Percentiles rank a stretch among this genome's conserved stretches.
These are phyloP conservation scores for Kurtzmaniella quercitrusa DNA, from an alignment of 1,139 yeast genomes.

Conservation along the genomic window DNA sequence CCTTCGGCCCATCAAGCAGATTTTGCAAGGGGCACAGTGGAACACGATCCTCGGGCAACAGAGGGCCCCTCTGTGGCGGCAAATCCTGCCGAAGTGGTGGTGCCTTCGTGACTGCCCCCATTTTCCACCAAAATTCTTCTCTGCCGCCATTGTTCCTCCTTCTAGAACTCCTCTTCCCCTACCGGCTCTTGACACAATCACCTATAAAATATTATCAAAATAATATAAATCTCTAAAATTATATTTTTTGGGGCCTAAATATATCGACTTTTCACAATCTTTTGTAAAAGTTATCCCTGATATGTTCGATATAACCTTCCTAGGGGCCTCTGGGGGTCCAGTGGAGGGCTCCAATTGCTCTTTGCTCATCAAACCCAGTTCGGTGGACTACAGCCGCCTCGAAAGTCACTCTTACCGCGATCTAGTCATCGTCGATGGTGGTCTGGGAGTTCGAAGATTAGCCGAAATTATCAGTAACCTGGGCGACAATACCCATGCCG, in stretches of 20 bases:
- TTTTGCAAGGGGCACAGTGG: neutral
- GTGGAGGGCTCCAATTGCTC: constrained; percentile 64
- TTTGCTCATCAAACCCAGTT: constrained; percentile 56
- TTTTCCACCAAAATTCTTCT: no score
- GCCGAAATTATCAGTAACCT: constrained; percentile 44
- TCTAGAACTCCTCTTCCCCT: neutral
- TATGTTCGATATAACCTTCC: constrained; percentile 48
- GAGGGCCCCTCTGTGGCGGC: no score
- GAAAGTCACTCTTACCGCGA: constrained; percentile 18
- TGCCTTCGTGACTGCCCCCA: no score
- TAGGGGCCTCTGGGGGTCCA: constrained; percentile 83
- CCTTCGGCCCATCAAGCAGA: no score
- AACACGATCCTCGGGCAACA: no score
- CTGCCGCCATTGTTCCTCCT: neutral
- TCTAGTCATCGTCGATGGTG: constrained; percentile 71
- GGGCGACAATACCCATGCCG: constrained; percentile 2
- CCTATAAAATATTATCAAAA: no score
- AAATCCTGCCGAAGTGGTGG: no score
- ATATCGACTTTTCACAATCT: no score
- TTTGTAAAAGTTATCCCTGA: no score
- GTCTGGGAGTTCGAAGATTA: constrained; percentile 50
- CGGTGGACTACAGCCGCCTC: constrained; percentile 33
- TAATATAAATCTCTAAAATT: no score
- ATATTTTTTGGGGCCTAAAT: no score
- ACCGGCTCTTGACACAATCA: neutral